Evolutionary conservation across 495 filamentous ascomycete genomes (phyloP), one percentile per base, ranked within the genome.

Genomic region (Delitschia confertaspora): DNA sequence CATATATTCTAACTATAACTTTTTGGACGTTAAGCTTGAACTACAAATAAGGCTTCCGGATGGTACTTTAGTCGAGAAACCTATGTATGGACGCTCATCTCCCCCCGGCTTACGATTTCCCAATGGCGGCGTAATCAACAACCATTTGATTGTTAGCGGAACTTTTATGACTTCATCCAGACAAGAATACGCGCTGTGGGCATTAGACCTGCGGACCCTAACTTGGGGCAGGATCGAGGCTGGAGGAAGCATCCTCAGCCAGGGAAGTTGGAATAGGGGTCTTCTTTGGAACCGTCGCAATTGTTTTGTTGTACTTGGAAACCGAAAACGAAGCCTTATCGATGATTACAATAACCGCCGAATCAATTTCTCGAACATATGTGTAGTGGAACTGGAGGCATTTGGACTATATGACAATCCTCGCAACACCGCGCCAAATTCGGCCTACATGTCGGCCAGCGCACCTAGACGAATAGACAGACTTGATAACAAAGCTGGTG

Each of bases 1-100:
- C 38, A 93, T 98, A 22, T 98, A 98, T 61, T 96, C 91, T 29
- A 98, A 98, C 57, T 98, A 96, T 61, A 96, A 98, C 62, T 98
- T 98, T 60, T 61, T 96, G 26, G 88, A 96, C 49, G 91, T 96
- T 47, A 96, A 95, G 57, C 64, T 98, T 16, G 91, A 96, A 60
- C 69, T 98, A 22, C 93, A 96, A 57, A 75, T 98, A 32, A 77
- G 91, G 39, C 60, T 79, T 10, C 76, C 83, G 20, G 89, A 98
- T 61, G 91, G 93, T 33, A 80, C 79, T 6, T 65, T 98, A 49
- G 71, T 75, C 3, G 91, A 96, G 57, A 88, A 85, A 53, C 72
- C 84, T 8, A 95, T 98, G 89, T 77, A 78, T 33, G 85, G 85
- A 17, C 73, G 76, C 20, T 85, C 83, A 22, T 89, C 85, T 9